Conservation (phyloP, 2,329 filamentous ascomycete species). For the Polytolypa hystricis region DNA sequence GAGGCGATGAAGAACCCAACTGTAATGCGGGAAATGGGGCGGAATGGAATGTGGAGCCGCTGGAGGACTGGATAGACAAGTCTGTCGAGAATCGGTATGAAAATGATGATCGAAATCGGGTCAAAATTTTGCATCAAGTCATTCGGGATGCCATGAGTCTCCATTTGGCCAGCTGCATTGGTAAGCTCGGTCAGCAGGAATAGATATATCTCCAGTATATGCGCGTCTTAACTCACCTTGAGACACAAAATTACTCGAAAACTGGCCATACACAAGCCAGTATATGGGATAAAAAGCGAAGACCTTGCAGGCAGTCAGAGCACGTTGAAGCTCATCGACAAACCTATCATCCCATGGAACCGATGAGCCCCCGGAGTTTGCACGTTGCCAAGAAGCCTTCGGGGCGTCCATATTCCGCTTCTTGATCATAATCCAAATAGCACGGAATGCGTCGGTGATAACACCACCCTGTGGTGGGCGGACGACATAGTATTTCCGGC, state of each 20-base stretch:
- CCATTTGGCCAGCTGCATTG: slow-evolving; percentile 42
- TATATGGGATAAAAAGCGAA: slow-evolving; percentile 60
- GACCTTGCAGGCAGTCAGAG: slow-evolving; percentile 56
- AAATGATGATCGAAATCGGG: slow-evolving; percentile 62
- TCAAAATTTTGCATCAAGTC: slow-evolving; percentile 67
- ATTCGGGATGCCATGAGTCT: slow-evolving; percentile 61
- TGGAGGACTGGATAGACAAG: slow-evolving; percentile 60
- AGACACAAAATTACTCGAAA: slow-evolving; percentile 55
- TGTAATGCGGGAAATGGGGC: slow-evolving; percentile 65
- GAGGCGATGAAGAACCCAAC: slow-evolving; percentile 56
- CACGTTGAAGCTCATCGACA: slow-evolving; percentile 59
- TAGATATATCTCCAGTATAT: slow-evolving; percentile 23
- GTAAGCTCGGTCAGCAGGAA: too few species aligned
- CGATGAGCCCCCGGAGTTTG: slow-evolving; percentile 33
- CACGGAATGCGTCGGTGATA: slow-evolving; percentile 55
- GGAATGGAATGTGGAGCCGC: slow-evolving; percentile 53
- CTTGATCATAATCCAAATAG: slow-evolving; percentile 44
- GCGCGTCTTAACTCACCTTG: slow-evolving; percentile 36
- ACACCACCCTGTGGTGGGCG: slow-evolving; percentile 50
- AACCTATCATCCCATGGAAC: slow-evolving; percentile 59
- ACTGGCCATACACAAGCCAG: slow-evolving; percentile 59
- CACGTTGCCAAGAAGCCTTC: slow-evolving; percentile 54
- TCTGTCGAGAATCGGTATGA: slow-evolving; percentile 60
- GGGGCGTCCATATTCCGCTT: slow-evolving; percentile 48
- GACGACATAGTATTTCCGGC: slow-evolving; percentile 36